These are phyloP conservation scores for Leishmania tarentolae DNA, from an alignment of 208 protist genomes.

Conservation along the genomic window DNA sequence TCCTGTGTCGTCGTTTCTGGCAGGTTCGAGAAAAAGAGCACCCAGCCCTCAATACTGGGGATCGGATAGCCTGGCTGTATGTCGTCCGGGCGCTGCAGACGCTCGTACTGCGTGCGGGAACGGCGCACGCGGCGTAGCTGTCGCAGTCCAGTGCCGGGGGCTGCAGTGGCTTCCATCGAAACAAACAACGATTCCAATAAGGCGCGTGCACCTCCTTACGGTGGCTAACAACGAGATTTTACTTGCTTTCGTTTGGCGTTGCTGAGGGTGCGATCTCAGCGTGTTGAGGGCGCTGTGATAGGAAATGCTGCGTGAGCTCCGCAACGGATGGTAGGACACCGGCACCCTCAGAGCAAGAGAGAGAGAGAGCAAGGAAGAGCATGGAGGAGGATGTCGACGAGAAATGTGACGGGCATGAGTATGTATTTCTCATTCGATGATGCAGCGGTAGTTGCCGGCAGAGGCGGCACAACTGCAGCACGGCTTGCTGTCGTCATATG, in stretches of 20 bases:
- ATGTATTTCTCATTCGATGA: not conserved
- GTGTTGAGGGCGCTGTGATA: not conserved
- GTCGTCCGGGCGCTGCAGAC: conserved; percentile 63
- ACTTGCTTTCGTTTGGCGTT: not conserved
- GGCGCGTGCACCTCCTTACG: not conserved
- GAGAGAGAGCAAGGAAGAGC: not conserved
- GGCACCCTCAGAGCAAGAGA: not conserved
- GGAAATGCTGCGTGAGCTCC: not conserved
- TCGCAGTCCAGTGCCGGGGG: conserved; percentile 30
- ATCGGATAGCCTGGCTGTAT: conserved; percentile 62
- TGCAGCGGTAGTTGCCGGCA: not conserved
- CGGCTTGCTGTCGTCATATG: not conserved
- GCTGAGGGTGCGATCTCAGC: not conserved
- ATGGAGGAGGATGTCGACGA: not conserved
- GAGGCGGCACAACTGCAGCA: not conserved
- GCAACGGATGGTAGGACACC: not conserved
- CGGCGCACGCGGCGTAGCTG: conserved; percentile 70
- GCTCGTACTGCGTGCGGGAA: conserved; percentile 71
- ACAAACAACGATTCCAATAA: not conserved
- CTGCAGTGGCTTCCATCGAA: conserved; percentile 24
- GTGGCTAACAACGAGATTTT: not conserved
- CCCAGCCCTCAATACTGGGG: conserved; percentile 88
- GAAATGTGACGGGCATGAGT: not conserved
- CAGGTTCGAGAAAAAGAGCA: conserved; percentile 74
- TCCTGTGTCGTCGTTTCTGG: conserved; percentile 61